Base-by-base conservation (phyloP, 2,329 filamentous ascomycete genomes). In the Stylonectria norvegica region DNA sequence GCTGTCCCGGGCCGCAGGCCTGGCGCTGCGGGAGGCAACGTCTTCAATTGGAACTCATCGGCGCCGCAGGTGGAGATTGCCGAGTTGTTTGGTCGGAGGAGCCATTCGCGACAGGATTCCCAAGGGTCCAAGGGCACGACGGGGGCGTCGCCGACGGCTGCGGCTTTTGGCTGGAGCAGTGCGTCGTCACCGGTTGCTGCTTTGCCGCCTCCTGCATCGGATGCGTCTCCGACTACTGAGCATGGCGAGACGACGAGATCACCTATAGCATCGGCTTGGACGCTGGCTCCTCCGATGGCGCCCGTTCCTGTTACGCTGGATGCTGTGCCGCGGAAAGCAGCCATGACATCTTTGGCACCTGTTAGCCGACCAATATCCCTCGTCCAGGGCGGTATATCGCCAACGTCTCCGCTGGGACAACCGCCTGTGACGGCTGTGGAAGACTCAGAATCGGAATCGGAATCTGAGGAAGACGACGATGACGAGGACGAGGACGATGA, bases 21-120 rank as follows among this genome's bases (percentile, higher is more conserved):
- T 1, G 64, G 61, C 1, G 59, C 59, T 14, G 66, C 69, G 14
- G 72, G 70, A 27, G 68, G 67, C 5, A 71, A 68, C 42, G 69
- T 76, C 49, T 84, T 83, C 58, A 77, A 79, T 20, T 84, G 80
- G 80, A 75, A 81, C 48, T 72, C 72, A 11, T 67, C 69, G 14
- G 69, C 71, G 0, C 67, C 72, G 20, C 68, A 71, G 8, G 65
- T 80, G 2, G 68, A 73, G 7, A 68, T 82, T 15, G 57, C 57
- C 3, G 60, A 65, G 43, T 46, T 68, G 5, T 43, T 68, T 11
- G 52, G 50, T 6, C 53, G 48, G n/a, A 59, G 51, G 43, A 55
- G 52, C 17, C 52, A 58, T 40, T 52, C 50, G 31, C 51, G 50
- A 33, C 47, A 54, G 4, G 47, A 46, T 4, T 64, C 58, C 4